These are phyloP conservation scores for Phytophthora tubulina DNA, from an alignment of 352 stramenopile species.

Conservation along the genomic window DNA sequence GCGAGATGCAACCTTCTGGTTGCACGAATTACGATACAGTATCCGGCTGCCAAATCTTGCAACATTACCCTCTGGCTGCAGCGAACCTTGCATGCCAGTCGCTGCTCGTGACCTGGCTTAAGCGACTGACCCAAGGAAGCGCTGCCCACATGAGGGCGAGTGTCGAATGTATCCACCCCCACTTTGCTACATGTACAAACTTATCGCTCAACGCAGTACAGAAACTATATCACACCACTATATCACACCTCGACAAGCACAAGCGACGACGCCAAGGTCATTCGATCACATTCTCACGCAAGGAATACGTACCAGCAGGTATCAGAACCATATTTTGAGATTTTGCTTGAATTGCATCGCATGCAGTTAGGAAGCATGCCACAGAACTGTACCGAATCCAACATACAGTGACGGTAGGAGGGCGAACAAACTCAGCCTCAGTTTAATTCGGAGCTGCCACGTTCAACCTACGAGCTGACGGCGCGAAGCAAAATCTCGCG, in stretches of 20 bases:
- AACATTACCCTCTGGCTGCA: constrained; percentile 6
- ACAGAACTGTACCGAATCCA: too few species aligned
- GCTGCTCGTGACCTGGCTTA: background rate
- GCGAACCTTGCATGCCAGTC: background rate
- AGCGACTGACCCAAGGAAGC: background rate
- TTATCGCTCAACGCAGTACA: background rate
- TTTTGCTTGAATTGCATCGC: too few species aligned
- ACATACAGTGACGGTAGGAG: too few species aligned
- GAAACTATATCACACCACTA: background rate
- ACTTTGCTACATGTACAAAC: background rate
- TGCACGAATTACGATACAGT: background rate
- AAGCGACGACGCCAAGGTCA: too few species aligned
- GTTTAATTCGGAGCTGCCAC: too few species aligned
- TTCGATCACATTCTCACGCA: background rate
- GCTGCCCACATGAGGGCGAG: background rate
- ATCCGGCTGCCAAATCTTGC: constrained; percentile 10
- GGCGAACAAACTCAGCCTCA: too few species aligned
- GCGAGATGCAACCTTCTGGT: background rate
- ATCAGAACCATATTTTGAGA: too few species aligned
- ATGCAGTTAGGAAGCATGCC: too few species aligned
- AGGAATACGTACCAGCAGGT: background rate
- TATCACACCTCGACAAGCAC: too few species aligned
- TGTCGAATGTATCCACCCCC: constrained; percentile 3
- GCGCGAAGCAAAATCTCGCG: background rate
- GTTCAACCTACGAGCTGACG: background rate